Evolutionary conservation across 2,329 filamentous ascomycete species (phyloP), one percentile per base, ranked within the genome.

Genomic region (Kalmusia sp.): DNA sequence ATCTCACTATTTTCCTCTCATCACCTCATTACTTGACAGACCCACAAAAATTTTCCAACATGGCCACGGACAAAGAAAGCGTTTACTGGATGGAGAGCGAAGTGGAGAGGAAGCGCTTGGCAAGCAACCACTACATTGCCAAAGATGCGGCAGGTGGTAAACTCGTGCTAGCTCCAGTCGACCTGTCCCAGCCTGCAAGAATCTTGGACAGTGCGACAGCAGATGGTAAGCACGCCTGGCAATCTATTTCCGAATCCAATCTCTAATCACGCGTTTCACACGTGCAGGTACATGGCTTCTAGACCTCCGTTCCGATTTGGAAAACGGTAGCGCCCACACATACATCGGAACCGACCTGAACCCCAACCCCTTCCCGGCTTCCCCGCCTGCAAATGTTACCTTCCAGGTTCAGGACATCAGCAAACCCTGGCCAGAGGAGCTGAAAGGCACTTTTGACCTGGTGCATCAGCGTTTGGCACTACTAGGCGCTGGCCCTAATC

Each of bases 381-480:
- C 17, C 8, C 24, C 31, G 7, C 40, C 40, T 3, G 2, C 22
- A 3, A 15, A 25, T 33, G 7, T 14, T 17, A 39, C 4, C 12
- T 53, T 30, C 21, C 30, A 40, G 8, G 22, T 50, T 8, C 55
- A 57, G 31, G 41, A 54, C 33, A 52, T 54, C 12, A 52, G 19
- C 8, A 47, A 51, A 12, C 52, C 41, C 3, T 55, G 52, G 43
- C 55, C 55, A 9, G 33, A 24, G 14, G 33, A 45, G n/a, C 52
- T 41, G 28, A 52, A 38, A 4, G 17, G 25, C 12, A 43, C 14
- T 9, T 58, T 58, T 25, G 52, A 58, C 22, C 28, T 55, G 9
- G 48, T 55, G 4, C 55, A 58, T 27, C 43, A 51, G 38, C 55
- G 52, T n/a, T 30, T 57, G 5, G 54, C 39, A 3, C 40, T 57